Percentiles rank a stretch among this genome's conserved stretches.
Conservation (phyloP, 352 stramenopile species). For the Globisporangium radiosum region DNA sequence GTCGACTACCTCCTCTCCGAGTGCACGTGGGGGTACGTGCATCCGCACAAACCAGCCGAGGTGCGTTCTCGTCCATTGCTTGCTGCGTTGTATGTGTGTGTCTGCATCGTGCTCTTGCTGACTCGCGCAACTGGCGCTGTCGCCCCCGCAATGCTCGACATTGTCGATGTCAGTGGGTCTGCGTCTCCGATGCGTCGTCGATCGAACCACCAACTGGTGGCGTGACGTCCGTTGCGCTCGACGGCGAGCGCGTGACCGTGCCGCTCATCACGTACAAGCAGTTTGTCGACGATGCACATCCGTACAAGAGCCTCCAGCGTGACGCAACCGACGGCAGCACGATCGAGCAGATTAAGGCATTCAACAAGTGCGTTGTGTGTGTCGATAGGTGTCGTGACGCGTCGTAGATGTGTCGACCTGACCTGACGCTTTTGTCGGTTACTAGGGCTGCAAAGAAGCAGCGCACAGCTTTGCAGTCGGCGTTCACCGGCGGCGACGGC, state of each 20-base stretch:
- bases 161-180: conserved; percentile 32
- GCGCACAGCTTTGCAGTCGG: conserved; percentile 66
- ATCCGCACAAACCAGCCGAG: conserved; percentile 20
- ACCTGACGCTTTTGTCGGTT: background rate
- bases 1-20: conserved; percentile 83
- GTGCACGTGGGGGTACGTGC: conserved; percentile 66
- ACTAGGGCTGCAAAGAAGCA: conserved; percentile 61
- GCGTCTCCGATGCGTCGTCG: conserved; percentile 47
- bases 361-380: conserved; percentile 45
- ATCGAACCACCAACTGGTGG: conserved; percentile 25
- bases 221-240: conserved; percentile 5
- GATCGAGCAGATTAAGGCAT: conserved; percentile 56
- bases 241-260: conserved; percentile 2
- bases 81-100: background rate
- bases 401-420: background rate
- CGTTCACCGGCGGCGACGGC: conserved; percentile 47
- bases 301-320: conserved; percentile 49
- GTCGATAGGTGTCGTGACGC: background rate
- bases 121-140: too few species aligned
- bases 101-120: too few species aligned
- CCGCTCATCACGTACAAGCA: conserved; percentile 75
- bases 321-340: conserved; percentile 8
- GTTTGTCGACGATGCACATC: conserved; percentile 67
- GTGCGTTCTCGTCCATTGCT: conserved; percentile 1
- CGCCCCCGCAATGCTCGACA: background rate